phyloP scores from a whole-genome alignment of 2,329 filamentous ascomycete species.

The Stagonosporopsis chrysanthemi region DNA sequence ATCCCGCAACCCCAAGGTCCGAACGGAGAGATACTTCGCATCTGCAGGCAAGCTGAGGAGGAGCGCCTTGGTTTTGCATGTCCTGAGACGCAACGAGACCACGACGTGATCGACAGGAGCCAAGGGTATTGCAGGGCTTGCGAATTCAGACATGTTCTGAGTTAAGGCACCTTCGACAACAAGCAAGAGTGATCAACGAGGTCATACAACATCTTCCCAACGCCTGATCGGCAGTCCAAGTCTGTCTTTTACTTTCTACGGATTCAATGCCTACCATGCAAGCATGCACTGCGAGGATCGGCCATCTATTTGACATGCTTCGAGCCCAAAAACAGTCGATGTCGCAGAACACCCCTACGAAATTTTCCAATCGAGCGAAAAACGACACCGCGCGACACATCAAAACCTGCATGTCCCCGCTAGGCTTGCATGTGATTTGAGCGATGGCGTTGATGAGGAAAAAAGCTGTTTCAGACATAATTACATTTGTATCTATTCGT shows the following conservation, averaged over 20 bases:
- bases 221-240: background rate
- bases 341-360: background rate
- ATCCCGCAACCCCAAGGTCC: constrained; percentile 38
- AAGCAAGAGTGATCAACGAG: constrained; percentile 1
- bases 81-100: constrained; percentile 37
- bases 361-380: background rate
- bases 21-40: constrained; percentile 38
- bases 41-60: constrained; percentile 39
- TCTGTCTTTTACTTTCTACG: background rate
- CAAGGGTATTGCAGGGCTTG: constrained; percentile 44
- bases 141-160: constrained; percentile 37
- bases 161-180: background rate
- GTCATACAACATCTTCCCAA: background rate
- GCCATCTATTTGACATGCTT: background rate
- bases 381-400: background rate
- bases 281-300: background rate
- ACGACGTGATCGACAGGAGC: constrained; percentile 41
- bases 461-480: background rate
- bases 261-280: background rate
- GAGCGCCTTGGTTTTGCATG: constrained; percentile 38
- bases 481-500: constrained; percentile 7
- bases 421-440: background rate
- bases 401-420: background rate
- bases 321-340: background rate
- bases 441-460: background rate